Base-by-base conservation (phyloP, 1,139 yeast species). In the Magnusiomyces suaveolens region DNA sequence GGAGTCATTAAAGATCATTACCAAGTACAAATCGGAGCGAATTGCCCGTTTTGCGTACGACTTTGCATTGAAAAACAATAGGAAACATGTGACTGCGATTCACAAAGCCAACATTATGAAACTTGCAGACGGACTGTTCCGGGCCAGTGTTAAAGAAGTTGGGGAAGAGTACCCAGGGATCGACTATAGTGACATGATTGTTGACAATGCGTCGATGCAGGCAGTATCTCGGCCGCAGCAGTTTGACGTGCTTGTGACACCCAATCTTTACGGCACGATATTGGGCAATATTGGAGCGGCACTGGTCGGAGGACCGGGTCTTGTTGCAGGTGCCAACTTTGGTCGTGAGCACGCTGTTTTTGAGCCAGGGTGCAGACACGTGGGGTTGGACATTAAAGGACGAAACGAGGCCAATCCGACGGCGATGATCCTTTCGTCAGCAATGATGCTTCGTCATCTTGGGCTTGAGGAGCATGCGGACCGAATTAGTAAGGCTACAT, bases 311-410 rank as follows among this genome's bases (percentile, higher is more conserved):
- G 97, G 97, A 66, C 97, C 97, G 69, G 97, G 97, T 75, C 79
- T 92, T 67, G 96, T 92, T 56, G 97, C 98, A 67, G 97, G 97
- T 75, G 97, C 95, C 67, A 87, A 89, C 80, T 89, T 87, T 66
- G 97, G 98, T 75, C 86, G 96, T 73, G 97, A 92, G 69, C 84
- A 86, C 73, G 97, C 98, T 58, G 94, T 92, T 62, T 92, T 92
- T 73, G 98, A 92, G 79, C 98, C 98, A 66, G 98, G 97, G 74
- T 90, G 97, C 77, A 87, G 97, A 80, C 98, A 92, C 77, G 97
- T 90, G 67, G 98, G 97, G 74, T 80, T 89, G 68, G 97, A 90
- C 75, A 87, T 92, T 72, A 80, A 87, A 78, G 97, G 96, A 70
- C 83, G 87, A 75, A 86, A 88, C 78, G 79, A 87, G 62, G 97